Conservation (phyloP, 23 red algal genomes). For the Cyanidiococcus yangmingshanensis region DNA sequence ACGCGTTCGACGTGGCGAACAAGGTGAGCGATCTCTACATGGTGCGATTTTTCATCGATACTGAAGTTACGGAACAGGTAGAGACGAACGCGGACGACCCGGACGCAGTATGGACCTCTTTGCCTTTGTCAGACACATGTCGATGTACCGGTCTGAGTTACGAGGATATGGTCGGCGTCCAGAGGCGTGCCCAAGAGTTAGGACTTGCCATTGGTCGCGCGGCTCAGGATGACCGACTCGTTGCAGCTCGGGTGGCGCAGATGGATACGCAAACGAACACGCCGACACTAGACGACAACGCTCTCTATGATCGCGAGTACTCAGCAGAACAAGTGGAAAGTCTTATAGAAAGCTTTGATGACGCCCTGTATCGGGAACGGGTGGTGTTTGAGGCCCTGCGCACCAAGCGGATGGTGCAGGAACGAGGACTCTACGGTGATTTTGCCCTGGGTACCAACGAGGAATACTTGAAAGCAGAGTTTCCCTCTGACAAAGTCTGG, state of each 20-base stretch:
- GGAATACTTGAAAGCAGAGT: not conserved
- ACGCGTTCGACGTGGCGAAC: not conserved
- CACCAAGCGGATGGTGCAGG: not conserved
- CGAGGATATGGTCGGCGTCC: not conserved
- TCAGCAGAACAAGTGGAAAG: not conserved
- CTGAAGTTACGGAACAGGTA: not conserved
- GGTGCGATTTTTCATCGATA: not conserved
- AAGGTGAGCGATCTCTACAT: constrained; percentile 5
- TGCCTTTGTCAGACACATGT: not conserved
- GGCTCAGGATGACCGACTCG: not conserved
- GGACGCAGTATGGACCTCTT: not conserved
- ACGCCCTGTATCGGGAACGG: not conserved
- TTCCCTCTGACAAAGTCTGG: not conserved
- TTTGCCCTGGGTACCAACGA: not conserved
- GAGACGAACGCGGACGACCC: not conserved
- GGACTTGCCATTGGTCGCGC: not conserved
- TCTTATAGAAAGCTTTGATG: not conserved
- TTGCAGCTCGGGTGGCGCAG: not conserved
- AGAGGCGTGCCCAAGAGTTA: not conserved
- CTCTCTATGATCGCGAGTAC: not conserved
- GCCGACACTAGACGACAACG: not conserved
- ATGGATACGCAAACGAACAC: not conserved
- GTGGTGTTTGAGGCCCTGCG: not conserved
- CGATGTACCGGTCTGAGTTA: not conserved
- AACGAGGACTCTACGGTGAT: constrained; percentile 13